phyloP scores from a whole-genome alignment of 345 rosid genomes.

The Ricinus communis region DNA sequence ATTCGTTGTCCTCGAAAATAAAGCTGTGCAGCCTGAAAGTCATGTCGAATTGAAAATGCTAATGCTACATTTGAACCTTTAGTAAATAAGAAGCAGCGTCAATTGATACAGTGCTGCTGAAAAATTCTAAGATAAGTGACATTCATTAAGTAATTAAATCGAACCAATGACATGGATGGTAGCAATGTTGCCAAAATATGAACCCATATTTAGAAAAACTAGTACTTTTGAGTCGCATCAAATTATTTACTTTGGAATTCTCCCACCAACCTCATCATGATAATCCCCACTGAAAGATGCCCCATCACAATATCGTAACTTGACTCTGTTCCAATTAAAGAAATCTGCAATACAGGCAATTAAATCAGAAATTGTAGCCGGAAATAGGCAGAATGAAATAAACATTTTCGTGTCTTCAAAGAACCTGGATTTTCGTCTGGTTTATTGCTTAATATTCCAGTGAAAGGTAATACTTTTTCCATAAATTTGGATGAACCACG shows the following conservation, averaged over 20 bases:
- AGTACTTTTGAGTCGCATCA: background rate
- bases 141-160: too few relatives aligned
- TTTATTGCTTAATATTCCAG: slow-evolving; percentile 33
- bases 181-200: too few relatives aligned
- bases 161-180: too few relatives aligned
- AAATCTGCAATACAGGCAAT: slow-evolving; percentile 22
- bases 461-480: slow-evolving; percentile 27
- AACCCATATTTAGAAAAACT: background rate
- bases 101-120: background rate
- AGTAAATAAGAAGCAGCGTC: background rate
- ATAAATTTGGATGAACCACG: slow-evolving; percentile 35
- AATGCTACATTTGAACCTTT: too few relatives aligned
- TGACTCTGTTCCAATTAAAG: slow-evolving; percentile 34
- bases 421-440: slow-evolving; percentile 35
- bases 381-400: background rate
- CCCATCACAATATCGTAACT: slow-evolving; percentile 35
- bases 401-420: background rate
- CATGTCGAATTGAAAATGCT: too few relatives aligned
- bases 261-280: slow-evolving; percentile 26
- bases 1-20: slow-evolving; percentile 34
- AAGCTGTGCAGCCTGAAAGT: slow-evolving; percentile 29
- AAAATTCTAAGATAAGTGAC: background rate
- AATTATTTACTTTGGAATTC: background rate
- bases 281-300: slow-evolving; percentile 34
- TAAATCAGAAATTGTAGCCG: background rate